A percentile compares a stretch with the other conserved stretches of the same genome.
Conservation (phyloP, 78 protist genomes). For the Protostelium mycophagum region DNA sequence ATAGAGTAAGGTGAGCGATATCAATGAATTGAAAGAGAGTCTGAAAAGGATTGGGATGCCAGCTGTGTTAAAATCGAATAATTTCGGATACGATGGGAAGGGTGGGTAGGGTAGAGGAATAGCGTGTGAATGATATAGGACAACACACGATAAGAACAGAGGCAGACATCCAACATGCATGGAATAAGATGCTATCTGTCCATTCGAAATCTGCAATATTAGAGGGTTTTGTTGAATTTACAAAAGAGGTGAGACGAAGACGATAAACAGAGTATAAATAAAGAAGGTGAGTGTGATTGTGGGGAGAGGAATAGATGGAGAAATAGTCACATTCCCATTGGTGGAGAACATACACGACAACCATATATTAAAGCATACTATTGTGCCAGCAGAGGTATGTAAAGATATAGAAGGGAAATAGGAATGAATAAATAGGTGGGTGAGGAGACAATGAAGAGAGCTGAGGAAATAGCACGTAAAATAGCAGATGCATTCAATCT, state of each 20-base stretch:
- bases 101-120: not conserved
- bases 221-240: not conserved
- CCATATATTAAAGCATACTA: slow-evolving; percentile 56
- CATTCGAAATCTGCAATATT: not conserved
- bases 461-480: slow-evolving; percentile 35
- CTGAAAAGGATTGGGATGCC: slow-evolving; percentile 48
- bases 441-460: slow-evolving; percentile 23
- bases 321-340: slow-evolving; percentile 49
- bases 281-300: slow-evolving; percentile 78
- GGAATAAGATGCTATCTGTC: slow-evolving; percentile 40
- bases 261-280: not conserved
- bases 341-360: slow-evolving; percentile 69
- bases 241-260: not conserved
- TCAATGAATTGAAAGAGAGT: slow-evolving; percentile 11
- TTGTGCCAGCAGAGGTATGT: slow-evolving; percentile 50
- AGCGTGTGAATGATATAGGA: not conserved
- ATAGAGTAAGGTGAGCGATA: slow-evolving; percentile 1
- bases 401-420: slow-evolving; percentile 9
- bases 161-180: slow-evolving; percentile 35
- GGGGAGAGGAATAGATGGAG: slow-evolving; percentile 56
- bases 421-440: not conserved
- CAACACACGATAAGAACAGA: slow-evolving; percentile 31
- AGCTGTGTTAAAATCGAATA: slow-evolving; percentile 42
- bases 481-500: slow-evolving; percentile 47
- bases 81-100: slow-evolving; percentile 69